Percentiles rank a stretch among this genome's conserved stretches.
Evolutionary conservation across 495 filamentous ascomycete species (phyloP).

Genomic region (Trichoderma virens): DNA sequence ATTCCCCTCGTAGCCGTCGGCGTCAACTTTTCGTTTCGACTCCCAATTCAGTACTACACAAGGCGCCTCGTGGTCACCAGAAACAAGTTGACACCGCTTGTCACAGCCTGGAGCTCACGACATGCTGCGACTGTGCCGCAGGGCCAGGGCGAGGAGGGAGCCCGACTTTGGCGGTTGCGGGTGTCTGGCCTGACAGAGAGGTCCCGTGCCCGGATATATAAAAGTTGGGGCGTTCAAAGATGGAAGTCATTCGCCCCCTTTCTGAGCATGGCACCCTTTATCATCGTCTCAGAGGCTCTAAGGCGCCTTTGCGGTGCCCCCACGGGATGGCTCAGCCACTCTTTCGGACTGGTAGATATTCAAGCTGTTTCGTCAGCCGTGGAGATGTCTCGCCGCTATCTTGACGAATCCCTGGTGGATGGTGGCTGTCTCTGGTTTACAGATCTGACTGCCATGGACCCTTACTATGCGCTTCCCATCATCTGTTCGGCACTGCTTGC

Average conservation of each 20-base stretch:
- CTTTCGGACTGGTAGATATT: neutral
- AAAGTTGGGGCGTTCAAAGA: slow-evolving; percentile 36
- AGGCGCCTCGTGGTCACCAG: slow-evolving; percentile 34
- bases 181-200: slow-evolving; percentile 1
- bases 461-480: slow-evolving; percentile 57
- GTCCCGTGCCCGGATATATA: slow-evolving; percentile 32
- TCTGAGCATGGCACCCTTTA: slow-evolving; percentile 57
- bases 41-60: slow-evolving; percentile 52
- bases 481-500: slow-evolving; percentile 37
- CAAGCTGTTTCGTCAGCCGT: slow-evolving; percentile 7
- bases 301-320: slow-evolving; percentile 52
- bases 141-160: neutral
- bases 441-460: slow-evolving; percentile 64
- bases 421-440: slow-evolving; percentile 80
- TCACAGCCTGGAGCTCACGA: slow-evolving; percentile 38
- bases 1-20: slow-evolving; percentile 63
- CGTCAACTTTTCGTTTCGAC: slow-evolving; percentile 49
- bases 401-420: slow-evolving; percentile 50
- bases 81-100: slow-evolving; percentile 40
- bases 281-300: slow-evolving; percentile 59
- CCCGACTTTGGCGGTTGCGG: neutral
- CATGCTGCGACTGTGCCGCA: slow-evolving; percentile 17
- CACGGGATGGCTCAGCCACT: neutral
- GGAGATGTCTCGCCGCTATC: neutral
- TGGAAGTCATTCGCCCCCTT: slow-evolving; percentile 44